Base-by-base conservation (phyloP, 148 eudicot genomes). In the Rhododendron mucronatum region DNA sequence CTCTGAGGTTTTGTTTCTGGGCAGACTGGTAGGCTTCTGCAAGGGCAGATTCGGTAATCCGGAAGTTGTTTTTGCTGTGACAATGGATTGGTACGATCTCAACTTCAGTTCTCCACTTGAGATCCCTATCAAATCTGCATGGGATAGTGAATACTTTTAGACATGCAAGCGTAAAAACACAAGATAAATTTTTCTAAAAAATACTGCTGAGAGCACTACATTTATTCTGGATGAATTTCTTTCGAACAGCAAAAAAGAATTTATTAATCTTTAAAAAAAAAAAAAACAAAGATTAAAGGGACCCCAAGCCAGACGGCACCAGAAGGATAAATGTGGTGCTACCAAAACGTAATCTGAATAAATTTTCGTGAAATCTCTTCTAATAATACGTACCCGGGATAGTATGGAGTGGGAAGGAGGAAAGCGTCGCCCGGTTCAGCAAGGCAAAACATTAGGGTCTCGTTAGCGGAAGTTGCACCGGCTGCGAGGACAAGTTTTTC, bases 391-490 rank as follows among this genome's bases (percentile, higher is more conserved):
- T 81, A 95, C 95, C 98, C 98, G 0, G 98, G 96, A 33, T 95
- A 95, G 85, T 95, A 95, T 1, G 98, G 98, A 0, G 96, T 91
- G n/a, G 98, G 98, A 73, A 95, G 86, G 14, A 95, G 94, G 61
- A 95, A 87, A 57, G 98, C 95, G 11, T 94, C 95, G 86, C 98
- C 98, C 12, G 94, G 93, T 15, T 93, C 87, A 13, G 95, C 95
- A 1, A 95, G 89, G 90, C 96, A 94, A 83, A 95, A 95, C 88
- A 94, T 90, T 39, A 95, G 93, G 0, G 93, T 95, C 89, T 95
- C 98, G 41, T 94, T 94, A 28, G 98, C 96, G 0, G 98, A 92
- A 61, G 98, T 95, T 30, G 98, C 96, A 78, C 98, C 98, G 21
- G 98, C 96, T 0, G 96, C 91, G 26, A 95, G 93, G 37, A 95